These are phyloP conservation scores for Calonectria honghensis DNA, from an alignment of 2,329 filamentous ascomycete genomes.

Conservation along the genomic window DNA sequence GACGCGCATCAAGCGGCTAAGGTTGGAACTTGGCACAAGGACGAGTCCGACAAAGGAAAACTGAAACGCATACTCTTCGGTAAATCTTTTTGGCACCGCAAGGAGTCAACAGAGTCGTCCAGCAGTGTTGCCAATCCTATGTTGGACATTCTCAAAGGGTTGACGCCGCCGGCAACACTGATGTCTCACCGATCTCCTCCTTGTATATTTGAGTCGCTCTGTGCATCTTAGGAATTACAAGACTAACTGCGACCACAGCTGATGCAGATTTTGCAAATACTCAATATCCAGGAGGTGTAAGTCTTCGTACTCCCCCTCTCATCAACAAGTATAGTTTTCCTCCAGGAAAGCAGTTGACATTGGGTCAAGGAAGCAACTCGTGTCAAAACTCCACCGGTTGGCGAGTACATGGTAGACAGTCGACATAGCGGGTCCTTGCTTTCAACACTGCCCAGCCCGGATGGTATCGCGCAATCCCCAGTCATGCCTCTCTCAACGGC, in stretches of 20 bases:
- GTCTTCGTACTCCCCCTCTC: slow-evolving; percentile 23
- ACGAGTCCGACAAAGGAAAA: slow-evolving; percentile 55
- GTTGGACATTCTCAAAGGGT: slow-evolving; percentile 62
- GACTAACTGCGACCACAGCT: slow-evolving; percentile 42
- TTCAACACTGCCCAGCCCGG: slow-evolving; percentile 57
- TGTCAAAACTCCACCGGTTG: slow-evolving; percentile 67
- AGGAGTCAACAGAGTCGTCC: slow-evolving; percentile 61
- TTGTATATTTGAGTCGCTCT: slow-evolving; percentile 33
- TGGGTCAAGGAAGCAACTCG: slow-evolving; percentile 67
- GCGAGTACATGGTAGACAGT: slow-evolving; percentile 61
- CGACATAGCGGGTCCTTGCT: slow-evolving; percentile 66
- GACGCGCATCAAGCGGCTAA: slow-evolving; percentile 50
- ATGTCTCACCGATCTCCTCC: slow-evolving; percentile 41
- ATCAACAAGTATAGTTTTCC: no score
- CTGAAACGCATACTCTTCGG: slow-evolving; percentile 63
- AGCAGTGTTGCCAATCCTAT: slow-evolving; percentile 66
- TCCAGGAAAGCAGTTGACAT: slow-evolving; percentile 33
- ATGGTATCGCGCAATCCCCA: slow-evolving; percentile 10
- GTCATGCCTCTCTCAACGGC: slow-evolving; percentile 31
- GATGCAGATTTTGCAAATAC: slow-evolving; percentile 35
- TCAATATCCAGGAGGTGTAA: slow-evolving; percentile 61
- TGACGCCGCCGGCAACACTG: slow-evolving; percentile 59
- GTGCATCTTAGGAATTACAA: background rate
- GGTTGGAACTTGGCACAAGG: slow-evolving; percentile 56
- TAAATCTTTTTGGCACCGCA: slow-evolving; percentile 64